Evolutionary conservation across 1,284 basidiomycete species (phyloP).

Genomic region (Farysia itapuensis): DNA sequence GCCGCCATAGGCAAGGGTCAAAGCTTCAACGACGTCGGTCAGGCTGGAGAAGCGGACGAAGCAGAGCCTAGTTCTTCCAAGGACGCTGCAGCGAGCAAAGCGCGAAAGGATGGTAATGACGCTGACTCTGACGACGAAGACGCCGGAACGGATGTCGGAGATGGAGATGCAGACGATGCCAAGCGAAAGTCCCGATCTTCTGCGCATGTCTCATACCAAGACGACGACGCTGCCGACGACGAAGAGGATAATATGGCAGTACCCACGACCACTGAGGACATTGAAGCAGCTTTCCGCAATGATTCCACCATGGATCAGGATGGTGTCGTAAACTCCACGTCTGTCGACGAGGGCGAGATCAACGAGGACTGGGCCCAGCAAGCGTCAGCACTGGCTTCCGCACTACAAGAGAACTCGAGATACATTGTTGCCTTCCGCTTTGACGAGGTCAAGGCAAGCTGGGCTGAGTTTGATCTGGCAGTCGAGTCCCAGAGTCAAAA

Average conservation of each 20-base stretch:
- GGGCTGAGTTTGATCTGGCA: conserved; percentile 56
- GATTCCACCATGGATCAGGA: conserved; percentile 41
- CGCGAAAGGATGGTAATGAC: conserved; percentile 17
- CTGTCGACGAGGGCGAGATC: conserved; percentile 39
- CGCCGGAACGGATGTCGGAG: conserved; percentile 61
- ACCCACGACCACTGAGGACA: conserved; percentile 63
- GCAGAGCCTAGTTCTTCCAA: conserved; percentile 68
- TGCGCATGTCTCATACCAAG: conserved; percentile 73
- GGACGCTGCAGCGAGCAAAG: conserved; percentile 3
- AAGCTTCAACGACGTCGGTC: conserved; percentile 66
- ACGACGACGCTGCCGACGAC: conserved; percentile 60
- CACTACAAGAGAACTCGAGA: conserved; percentile 64
- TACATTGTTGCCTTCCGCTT: conserved; percentile 73
- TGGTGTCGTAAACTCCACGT: conserved; percentile 42
- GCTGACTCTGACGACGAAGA: conserved; percentile 47
- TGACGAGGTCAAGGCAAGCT: conserved; percentile 65
- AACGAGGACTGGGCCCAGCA: conserved; percentile 56
- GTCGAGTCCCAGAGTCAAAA: conserved; percentile 51
- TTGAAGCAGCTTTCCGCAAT: conserved; percentile 69
- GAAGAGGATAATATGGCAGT: conserved; percentile 36
- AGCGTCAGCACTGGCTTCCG: conserved; percentile 61
- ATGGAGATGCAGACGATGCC: conserved; percentile 73
- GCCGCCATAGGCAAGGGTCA: conserved; percentile 71
- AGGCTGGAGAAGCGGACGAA: conserved; percentile 42
- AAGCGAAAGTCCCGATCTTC: conserved; percentile 69